Evolutionary conservation across 2,329 filamentous ascomycete genomes (phyloP).

Genomic region (Nigrospora osmanthi): DNA sequence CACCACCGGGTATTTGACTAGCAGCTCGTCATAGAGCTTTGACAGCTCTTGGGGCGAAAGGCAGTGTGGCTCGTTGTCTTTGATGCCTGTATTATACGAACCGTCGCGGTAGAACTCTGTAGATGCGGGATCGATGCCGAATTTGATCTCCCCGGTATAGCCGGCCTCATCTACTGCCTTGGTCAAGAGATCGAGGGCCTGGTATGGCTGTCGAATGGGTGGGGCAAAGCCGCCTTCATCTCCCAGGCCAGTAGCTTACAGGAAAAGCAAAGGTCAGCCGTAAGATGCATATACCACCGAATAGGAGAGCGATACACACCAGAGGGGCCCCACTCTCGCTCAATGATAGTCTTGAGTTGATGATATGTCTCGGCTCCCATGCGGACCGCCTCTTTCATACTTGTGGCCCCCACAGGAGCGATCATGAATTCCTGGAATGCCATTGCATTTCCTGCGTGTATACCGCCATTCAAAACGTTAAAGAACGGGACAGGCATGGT

Average conservation of each 20-base stretch:
- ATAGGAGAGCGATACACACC: slow-evolving; percentile 7
- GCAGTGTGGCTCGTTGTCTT: slow-evolving; percentile 15
- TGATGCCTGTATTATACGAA: slow-evolving; percentile 28
- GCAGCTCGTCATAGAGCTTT: slow-evolving; percentile 20
- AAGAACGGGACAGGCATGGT: slow-evolving; percentile 49
- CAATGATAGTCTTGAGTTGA: slow-evolving; percentile 20
- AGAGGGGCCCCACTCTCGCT: slow-evolving; percentile 18
- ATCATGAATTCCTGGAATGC: slow-evolving; percentile 40
- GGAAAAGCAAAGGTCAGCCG: background rate
- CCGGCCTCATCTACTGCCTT: slow-evolving; percentile 16
- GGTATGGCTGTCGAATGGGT: slow-evolving; percentile 21
- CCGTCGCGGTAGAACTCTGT: slow-evolving; percentile 25
- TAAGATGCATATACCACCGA: background rate
- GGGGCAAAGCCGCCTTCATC: slow-evolving; percentile 28
- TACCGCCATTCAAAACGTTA: slow-evolving; percentile 49
- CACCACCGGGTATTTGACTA: slow-evolving; percentile 27
- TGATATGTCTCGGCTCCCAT: slow-evolving; percentile 25
- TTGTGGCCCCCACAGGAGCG: slow-evolving; percentile 13
- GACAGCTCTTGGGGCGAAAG: slow-evolving; percentile 17
- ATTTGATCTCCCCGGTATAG: slow-evolving; percentile 24
- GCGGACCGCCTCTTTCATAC: slow-evolving; percentile 18
- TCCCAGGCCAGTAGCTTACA: slow-evolving; percentile 20
- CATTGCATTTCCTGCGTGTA: slow-evolving; percentile 29
- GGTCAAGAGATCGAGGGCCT: slow-evolving; percentile 24
- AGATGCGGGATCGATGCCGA: slow-evolving; percentile 31